Base-by-base conservation (phyloP, 441 rosid genomes). In the California macrophylla region DNA sequence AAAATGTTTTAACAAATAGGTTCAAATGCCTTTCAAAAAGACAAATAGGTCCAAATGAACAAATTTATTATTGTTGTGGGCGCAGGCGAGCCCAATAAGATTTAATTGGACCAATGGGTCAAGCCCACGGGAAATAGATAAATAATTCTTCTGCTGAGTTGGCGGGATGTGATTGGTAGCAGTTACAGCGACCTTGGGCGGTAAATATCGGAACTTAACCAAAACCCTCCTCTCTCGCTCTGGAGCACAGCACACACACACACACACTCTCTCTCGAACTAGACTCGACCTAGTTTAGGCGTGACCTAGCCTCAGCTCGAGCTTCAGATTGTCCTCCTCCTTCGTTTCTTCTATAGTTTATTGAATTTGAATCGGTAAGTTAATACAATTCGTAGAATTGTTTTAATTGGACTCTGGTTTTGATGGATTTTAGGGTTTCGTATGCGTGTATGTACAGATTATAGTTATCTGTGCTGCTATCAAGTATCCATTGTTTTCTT, bases 291-390 rank as follows among this genome's bases (percentile, higher is more conserved):
- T 18, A 54, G 61, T 25, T 7, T 18, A 4, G 61, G 26, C 24
- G 61, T 54, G 64, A 58, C 29, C 64, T 23, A 23, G 30, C 30
- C 30, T 58, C 16, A 58, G 30, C 64, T 13, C 28, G 64, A 58
- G 64, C 23, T 5, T 50, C 58, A 23, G 21, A 42, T 42, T 42
- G 16, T 42, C 64, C 64, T 58, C 30, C 64, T 58, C 64, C 64
- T 58, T 26, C 64, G 64, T 23, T 26, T 58, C 28, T 0, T 58
- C 64, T 10, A 15, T n/a, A 24, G 20, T 56, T 20, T 3, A 9
- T 21, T 58, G 16, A 24, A 10, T 58, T 24, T 26, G 64, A 15
- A 25, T 58, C 64, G 15, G 64, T 58, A 23, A 58, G 29, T 24
- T 58, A 1, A 25, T 23, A 4, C 30, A 24, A 23, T 16, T 58